Evolutionary conservation across 768 basidiomycete genomes (phyloP), one percentile per base, ranked within the genome.

Genomic region (Asterophora parasitica): DNA sequence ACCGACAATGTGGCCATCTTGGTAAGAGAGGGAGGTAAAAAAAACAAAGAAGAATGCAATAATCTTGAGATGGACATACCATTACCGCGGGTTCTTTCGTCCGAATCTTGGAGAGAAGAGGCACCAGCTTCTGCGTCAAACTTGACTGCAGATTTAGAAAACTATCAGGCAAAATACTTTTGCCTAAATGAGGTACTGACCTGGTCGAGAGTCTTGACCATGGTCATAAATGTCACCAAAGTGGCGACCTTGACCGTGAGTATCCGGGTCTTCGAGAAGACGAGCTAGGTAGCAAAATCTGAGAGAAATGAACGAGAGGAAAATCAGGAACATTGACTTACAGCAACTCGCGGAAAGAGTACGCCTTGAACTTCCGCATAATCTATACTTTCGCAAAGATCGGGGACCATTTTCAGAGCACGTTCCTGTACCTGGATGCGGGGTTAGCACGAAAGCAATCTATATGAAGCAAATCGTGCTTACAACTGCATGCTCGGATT

Each of bases 71-170:
- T 34, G 3, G 9, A 58, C 70, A 49, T 57, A 92, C 90, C 80
- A 92, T 96, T 4, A 98, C 95, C 41, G 86, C 82, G 8, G 95
- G 95, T 61, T 97, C 94, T 63, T 92, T 95, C 4, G 95, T 97
- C 31, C 93, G 83, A 53, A 98, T 96, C 64, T 92, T 96, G 0
- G 93, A 87, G 19, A 99, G 74, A 12, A 98, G 67, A 1, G 96
- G 96, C 3, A 97, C 95, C 15, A 99, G 76, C 64, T 96, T 97
- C 60, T 95, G 92, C 0, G 96, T 97, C 43, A 99, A 63, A 58
- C 87, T 94, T 34, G 80, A 70, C 87, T 91, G 47, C 6, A 40
- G 46, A 37, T 15, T n/a, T 10, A 33, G n/a, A 12, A 16, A 16
- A 44, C 42, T 34, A 32, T 39, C 23, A 17, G 15, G 35, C 3